A percentile compares a stretch with the other conserved stretches of the same genome.
These are phyloP conservation scores for Dicorynia guianensis DNA, from an alignment of 306 rosid species.

Conservation along the genomic window DNA sequence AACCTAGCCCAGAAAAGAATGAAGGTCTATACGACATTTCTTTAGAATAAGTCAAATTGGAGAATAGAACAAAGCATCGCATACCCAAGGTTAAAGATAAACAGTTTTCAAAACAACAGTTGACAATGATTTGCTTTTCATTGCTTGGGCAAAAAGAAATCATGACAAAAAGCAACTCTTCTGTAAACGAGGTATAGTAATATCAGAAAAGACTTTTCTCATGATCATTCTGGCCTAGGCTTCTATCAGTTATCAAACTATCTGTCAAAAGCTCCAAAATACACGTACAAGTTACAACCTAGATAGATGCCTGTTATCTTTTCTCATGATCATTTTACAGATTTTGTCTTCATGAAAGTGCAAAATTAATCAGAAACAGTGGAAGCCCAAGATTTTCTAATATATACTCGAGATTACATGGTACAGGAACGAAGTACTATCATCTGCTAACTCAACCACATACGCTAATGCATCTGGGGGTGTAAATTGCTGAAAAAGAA, in stretches of 20 bases:
- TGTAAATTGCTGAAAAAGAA: not conserved
- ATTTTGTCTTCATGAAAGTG: slow-evolving; percentile 6
- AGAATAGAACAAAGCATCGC: not conserved
- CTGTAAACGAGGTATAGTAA: not conserved
- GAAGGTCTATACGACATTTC: not conserved
- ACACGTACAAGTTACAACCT: not conserved
- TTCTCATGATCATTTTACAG: not conserved
- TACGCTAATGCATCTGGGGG: not conserved
- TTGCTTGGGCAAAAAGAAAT: slow-evolving; percentile 12
- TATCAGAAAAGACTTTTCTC: not conserved
- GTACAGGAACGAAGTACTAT: not conserved
- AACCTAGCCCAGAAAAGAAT: not conserved
- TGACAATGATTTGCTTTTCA: slow-evolving; percentile 11
- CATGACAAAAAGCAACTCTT: not conserved
- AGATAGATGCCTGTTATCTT: not conserved
- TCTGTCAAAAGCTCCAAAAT: not conserved
- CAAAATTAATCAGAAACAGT: not conserved
- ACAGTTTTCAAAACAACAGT: slow-evolving; percentile 5
- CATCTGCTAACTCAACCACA: not conserved
- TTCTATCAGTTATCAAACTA: not conserved
- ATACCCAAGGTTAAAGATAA: not conserved
- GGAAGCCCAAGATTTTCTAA: slow-evolving; percentile 21
- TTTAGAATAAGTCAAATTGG: not conserved
- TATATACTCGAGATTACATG: not conserved
- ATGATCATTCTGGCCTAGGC: not conserved